Conservation (phyloP, 1,284 basidiomycete genomes). For the Leccinum insolens region DNA sequence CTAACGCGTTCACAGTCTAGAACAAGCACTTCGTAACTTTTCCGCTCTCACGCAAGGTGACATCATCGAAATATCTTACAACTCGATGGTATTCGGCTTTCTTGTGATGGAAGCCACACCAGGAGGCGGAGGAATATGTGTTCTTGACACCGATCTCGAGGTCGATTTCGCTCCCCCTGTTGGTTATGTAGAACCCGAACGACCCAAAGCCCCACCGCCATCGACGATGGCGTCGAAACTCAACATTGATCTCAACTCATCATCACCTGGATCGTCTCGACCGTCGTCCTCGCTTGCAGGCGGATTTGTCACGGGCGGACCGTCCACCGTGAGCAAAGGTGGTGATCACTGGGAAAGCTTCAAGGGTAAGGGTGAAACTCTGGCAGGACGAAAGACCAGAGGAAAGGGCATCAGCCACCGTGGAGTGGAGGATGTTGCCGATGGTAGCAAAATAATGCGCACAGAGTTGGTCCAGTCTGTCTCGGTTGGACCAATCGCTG, state of each 20-base stretch:
- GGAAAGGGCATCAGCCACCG: conserved; percentile 88
- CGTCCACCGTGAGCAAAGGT: conserved; percentile 63
- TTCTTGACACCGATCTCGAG: conserved; percentile 96
- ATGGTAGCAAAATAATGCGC: conserved; percentile 84
- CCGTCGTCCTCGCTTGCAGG: conserved; percentile 76
- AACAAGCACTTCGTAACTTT: conserved; percentile 94
- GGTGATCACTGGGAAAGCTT: conserved; percentile 90
- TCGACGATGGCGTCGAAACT: conserved; percentile 97
- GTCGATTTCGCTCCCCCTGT: conserved; percentile 82
- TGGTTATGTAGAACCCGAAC: conserved; percentile 88
- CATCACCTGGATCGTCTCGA: conserved; percentile 80
- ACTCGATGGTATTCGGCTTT: conserved; percentile 92
- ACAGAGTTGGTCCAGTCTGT: conserved; percentile 69
- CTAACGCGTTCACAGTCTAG: conserved; percentile 61
- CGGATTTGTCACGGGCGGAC: conserved; percentile 58
- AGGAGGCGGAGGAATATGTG: conserved; percentile 85
- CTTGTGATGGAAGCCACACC: conserved; percentile 95
- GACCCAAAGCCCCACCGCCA: conserved; percentile 79
- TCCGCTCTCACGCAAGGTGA: conserved; percentile 89
- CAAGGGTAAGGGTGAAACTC: conserved; percentile 89
- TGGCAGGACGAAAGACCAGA: conserved; percentile 87
- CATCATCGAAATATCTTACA: conserved; percentile 91
- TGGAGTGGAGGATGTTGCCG: conserved; percentile 78
- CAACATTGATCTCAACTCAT: conserved; percentile 88
- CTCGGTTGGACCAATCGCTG: conserved; percentile 9